phyloP scores from a whole-genome alignment of 2,329 filamentous ascomycete species.

The Orbilia brochopaga region DNA sequence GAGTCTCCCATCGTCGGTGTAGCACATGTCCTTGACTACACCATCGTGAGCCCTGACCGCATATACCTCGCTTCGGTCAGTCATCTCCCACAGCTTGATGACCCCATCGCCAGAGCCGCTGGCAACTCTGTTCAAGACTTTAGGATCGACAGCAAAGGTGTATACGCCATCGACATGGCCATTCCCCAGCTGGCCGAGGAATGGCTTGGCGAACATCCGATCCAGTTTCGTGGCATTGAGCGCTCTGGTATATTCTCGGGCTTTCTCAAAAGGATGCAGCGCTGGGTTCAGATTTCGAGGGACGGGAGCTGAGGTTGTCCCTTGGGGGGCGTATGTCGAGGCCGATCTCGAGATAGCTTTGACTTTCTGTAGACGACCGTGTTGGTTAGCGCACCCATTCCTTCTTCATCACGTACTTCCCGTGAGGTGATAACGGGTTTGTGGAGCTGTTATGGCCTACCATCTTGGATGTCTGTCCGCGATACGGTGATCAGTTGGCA shows the following conservation, averaged over 20 bases:
- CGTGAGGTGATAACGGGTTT: too few species aligned
- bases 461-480: too few species aligned
- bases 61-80: conserved; percentile 75
- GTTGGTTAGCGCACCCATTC: not conserved
- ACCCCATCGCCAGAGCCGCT: conserved; percentile 90
- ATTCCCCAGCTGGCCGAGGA: conserved; percentile 81
- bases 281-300: conserved; percentile 80
- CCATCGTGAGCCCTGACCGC: conserved; percentile 85
- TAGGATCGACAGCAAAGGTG: conserved; percentile 78
- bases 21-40: conserved; percentile 87
- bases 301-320: conserved; percentile 69
- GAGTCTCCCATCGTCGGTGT: conserved; percentile 79
- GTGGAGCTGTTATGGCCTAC: too few species aligned
- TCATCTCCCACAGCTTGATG: conserved; percentile 89
- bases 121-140: conserved; percentile 74
- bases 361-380: conserved; percentile 65
- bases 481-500: too few species aligned
- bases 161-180: conserved; percentile 94
- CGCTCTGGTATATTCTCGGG: conserved; percentile 79
- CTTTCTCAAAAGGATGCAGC: conserved; percentile 87
- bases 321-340: conserved; percentile 70
- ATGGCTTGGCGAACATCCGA: conserved; percentile 86
- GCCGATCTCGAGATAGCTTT: conserved; percentile 72
- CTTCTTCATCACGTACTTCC: too few species aligned
- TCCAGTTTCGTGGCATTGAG: conserved; percentile 89